A percentile compares a stretch with the other conserved stretches of the same genome.
Conservation (phyloP, 106 monocot species). For the Triglochin maritima region DNA sequence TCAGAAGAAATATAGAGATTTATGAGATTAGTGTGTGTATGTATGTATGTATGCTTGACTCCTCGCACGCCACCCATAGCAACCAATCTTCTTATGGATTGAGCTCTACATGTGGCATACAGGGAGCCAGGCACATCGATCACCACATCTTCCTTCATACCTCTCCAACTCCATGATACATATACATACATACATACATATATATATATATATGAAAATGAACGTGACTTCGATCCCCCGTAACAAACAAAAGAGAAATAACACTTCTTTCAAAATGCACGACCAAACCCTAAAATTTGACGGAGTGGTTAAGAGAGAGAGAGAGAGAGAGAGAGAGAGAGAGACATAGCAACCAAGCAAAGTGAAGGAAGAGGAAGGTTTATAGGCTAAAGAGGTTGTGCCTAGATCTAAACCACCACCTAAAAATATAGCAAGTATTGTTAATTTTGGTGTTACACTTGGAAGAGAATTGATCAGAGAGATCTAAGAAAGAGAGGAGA, state of each 20-base stretch:
- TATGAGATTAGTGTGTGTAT: neutral
- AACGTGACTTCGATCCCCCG: too few relatives aligned
- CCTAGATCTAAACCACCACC: constrained; percentile 1
- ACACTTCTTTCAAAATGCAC: too few relatives aligned
- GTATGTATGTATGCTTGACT: constrained; percentile 77
- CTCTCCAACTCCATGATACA: neutral
- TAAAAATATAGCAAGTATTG: neutral
- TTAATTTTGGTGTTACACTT: too few relatives aligned
- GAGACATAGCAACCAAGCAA: neutral
- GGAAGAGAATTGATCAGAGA: too few relatives aligned
- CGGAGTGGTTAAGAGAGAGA: too few relatives aligned
- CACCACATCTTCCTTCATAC: constrained; percentile 18
- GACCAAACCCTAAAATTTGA: too few relatives aligned
- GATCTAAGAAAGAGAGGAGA: neutral
- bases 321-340: too few relatives aligned
- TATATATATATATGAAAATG: neutral
- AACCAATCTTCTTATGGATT: constrained; percentile 31
- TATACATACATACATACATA: neutral
- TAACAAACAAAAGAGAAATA: too few relatives aligned
- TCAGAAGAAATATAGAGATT: too few relatives aligned
- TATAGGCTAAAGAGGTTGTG: constrained; percentile 17
- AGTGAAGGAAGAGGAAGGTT: constrained; percentile 18
- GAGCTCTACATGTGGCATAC: constrained; percentile 61
- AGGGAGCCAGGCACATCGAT: constrained; percentile 83
- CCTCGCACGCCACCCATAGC: constrained; percentile 71